Evolutionary conservation across 2,329 filamentous ascomycete genomes (phyloP).

Genomic region (Microsporum audouinii): DNA sequence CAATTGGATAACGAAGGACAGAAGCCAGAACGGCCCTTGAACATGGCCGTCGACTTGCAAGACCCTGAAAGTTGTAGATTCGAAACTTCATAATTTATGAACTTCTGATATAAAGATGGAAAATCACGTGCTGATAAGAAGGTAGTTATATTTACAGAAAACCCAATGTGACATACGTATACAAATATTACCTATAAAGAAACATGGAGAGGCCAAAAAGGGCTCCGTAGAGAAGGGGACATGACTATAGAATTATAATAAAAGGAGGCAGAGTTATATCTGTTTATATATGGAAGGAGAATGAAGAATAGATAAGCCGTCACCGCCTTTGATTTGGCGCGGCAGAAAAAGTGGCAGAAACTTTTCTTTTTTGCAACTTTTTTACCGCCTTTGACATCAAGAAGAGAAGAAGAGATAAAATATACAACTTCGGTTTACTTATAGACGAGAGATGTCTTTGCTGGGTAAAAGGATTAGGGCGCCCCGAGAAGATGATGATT

Average conservation of each 20-base stretch:
- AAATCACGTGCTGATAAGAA: neutral
- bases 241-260: too few species aligned
- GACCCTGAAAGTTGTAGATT: neutral
- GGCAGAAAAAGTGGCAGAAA: neutral
- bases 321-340: neutral
- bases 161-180: too few species aligned
- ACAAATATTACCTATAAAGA: too few species aligned
- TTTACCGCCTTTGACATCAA: neutral
- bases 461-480: slow-evolving; percentile 35
- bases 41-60: neutral
- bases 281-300: too few species aligned
- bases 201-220: too few species aligned
- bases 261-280: too few species aligned
- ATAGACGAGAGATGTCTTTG: neutral
- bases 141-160: too few species aligned
- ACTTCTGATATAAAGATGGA: too few species aligned
- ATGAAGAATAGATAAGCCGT: neutral
- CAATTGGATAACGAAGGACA: neutral
- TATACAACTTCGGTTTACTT: too few species aligned
- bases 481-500: slow-evolving; percentile 27
- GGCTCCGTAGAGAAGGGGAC: too few species aligned
- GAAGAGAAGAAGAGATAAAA: neutral
- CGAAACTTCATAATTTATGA: neutral
- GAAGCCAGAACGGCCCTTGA: neutral
- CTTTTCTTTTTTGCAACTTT: neutral